These are phyloP conservation scores for Eutrema heterophyllum DNA, from an alignment of 345 rosid genomes.

Conservation along the genomic window DNA sequence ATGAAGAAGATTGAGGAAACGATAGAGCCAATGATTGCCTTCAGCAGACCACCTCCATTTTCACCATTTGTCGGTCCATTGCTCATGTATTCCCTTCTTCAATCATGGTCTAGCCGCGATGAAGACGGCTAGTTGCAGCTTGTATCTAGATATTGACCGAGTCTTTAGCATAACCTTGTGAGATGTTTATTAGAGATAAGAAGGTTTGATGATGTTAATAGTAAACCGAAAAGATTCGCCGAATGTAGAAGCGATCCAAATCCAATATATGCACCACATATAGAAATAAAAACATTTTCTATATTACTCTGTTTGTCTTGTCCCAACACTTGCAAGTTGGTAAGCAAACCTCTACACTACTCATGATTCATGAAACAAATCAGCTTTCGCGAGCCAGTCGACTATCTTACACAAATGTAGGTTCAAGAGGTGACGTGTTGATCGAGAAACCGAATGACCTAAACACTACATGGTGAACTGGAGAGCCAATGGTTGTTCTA, in stretches of 20 bases:
- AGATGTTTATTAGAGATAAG: not conserved
- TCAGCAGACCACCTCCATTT: constrained; percentile 49
- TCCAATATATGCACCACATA: not conserved
- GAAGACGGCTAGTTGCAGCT: constrained; percentile 36
- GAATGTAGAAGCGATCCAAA: not conserved
- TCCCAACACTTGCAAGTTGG: constrained; percentile 5
- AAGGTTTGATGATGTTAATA: not conserved
- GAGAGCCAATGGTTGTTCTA: not conserved
- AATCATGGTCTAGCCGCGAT: constrained; percentile 40
- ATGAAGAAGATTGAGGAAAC: constrained; percentile 23
- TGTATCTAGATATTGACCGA: not conserved
- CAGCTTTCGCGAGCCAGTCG: not conserved
- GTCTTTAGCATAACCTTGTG: not conserved
- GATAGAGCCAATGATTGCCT: constrained; percentile 47
- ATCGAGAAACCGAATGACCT: not conserved
- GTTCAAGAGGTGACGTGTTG: not conserved
- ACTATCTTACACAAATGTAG: not conserved
- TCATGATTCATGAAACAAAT: not conserved
- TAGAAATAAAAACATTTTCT: not conserved
- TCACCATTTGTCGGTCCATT: constrained; percentile 53
- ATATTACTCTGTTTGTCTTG: not conserved
- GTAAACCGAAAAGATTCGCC: not conserved
- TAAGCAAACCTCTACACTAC: not conserved
- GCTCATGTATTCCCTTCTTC: constrained; percentile 47
- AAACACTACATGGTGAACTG: not conserved